Percentiles rank a stretch among this genome's conserved stretches.
Conservation (phyloP, 106 monocot species). For the Cymbidium sinense region DNA sequence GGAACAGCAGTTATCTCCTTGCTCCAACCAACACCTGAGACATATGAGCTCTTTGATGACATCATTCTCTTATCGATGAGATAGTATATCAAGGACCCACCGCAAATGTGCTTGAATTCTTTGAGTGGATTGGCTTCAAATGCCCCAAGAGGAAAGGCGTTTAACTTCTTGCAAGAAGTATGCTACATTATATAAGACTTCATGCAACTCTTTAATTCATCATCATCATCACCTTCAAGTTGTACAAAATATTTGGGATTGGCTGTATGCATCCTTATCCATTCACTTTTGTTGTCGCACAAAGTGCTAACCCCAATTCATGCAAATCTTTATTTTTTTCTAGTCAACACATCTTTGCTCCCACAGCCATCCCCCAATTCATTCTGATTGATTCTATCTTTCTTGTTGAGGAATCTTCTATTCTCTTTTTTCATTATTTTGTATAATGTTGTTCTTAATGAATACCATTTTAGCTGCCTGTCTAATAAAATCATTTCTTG, state of each 20-base stretch:
- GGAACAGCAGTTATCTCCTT: constrained; percentile 46
- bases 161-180: constrained; percentile 11
- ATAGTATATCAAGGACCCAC: constrained; percentile 61
- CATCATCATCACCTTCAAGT: not conserved
- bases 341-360: not conserved
- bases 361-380: not conserved
- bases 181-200: not conserved
- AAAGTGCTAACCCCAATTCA: not conserved
- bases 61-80: too few species aligned
- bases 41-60: constrained; percentile 58
- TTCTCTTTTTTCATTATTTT: too few species aligned
- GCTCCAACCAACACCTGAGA: constrained; percentile 67
- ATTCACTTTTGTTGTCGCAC: not conserved
- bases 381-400: not conserved
- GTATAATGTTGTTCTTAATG: too few species aligned
- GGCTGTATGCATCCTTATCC: not conserved
- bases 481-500: not conserved
- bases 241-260: not conserved
- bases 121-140: constrained; percentile 16
- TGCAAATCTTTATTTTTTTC: not conserved
- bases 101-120: constrained; percentile 37
- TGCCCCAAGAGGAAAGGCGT: constrained; percentile 9
- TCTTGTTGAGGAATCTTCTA: too few species aligned
- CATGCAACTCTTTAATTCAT: not conserved
- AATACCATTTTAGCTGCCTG: not conserved